Evolutionary conservation across 139 green algal genomes (phyloP).

Genomic region (Edaphochlamys debaryana): DNA sequence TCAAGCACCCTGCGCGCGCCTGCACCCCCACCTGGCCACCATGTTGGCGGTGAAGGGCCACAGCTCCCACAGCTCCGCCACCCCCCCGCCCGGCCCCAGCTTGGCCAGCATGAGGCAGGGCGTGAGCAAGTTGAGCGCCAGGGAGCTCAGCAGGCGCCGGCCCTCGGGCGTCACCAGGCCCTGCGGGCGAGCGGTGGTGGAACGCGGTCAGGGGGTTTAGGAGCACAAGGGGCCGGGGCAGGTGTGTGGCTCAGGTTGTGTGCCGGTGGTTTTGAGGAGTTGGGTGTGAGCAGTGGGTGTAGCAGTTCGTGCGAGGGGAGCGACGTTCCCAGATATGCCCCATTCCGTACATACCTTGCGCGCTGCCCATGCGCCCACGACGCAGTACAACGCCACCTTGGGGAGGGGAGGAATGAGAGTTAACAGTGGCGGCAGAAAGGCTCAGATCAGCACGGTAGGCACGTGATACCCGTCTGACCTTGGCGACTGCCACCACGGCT

Average conservation of each 20-base stretch:
- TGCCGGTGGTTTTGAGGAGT: neutral
- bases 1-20: neutral
- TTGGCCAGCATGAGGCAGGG: conserved; percentile 45
- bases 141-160: conserved; percentile 15
- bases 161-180: conserved; percentile 31
- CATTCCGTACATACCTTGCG: neutral
- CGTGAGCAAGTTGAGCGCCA: conserved; percentile 39
- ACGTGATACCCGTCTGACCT: too few species aligned
- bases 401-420: neutral
- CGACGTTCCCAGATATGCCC: too few species aligned
- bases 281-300: neutral
- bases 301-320: neutral
- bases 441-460: too few species aligned
- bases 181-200: neutral
- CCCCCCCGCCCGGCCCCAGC: conserved; percentile 6
- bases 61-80: neutral
- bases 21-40: neutral
- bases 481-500: too few species aligned
- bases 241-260: neutral
- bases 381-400: conserved; percentile 46
- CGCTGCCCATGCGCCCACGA: conserved; percentile 5
- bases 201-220: too few species aligned
- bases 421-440: too few species aligned
- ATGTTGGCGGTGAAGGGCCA: conserved; percentile 16
- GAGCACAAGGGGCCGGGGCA: neutral